Conservation (phyloP, 2,329 filamentous ascomycete species). For the Cladophialophora exuberans region DNA sequence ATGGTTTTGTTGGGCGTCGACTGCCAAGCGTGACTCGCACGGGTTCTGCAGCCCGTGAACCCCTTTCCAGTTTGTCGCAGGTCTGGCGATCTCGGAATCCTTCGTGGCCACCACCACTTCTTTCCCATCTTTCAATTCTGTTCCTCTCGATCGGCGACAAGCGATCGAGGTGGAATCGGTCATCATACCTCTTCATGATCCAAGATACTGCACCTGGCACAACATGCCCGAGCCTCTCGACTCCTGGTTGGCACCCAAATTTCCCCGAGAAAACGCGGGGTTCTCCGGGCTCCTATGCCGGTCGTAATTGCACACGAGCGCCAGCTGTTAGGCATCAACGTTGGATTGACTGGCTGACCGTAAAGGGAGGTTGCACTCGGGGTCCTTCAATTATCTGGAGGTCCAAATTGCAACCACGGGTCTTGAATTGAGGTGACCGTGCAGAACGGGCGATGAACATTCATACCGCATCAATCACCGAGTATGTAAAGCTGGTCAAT, state of each 20-base stretch:
- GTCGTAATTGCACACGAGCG: not conserved
- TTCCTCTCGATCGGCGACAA: not conserved
- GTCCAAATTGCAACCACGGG: no score
- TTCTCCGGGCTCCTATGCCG: constrained; percentile 7
- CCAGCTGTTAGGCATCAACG: not conserved
- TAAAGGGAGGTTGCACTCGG: not conserved
- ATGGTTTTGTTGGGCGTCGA: not conserved
- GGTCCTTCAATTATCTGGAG: not conserved
- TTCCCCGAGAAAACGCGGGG: constrained; percentile 14
- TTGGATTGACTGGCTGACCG: no score
- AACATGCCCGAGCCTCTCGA: not conserved
- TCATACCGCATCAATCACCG: no score
- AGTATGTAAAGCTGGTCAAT: no score
- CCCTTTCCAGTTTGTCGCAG: not conserved
- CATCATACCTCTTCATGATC: not conserved
- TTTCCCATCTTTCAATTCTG: not conserved
- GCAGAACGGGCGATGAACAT: no score
- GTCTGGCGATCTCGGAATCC: not conserved
- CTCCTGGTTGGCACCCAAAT: not conserved
- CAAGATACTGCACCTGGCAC: no score
- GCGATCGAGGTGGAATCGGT: no score
- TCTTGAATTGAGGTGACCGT: no score
- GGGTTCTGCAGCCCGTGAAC: not conserved
- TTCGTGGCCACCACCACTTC: not conserved
- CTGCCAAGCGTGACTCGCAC: constrained; percentile 5